Evolutionary conservation across 2,329 filamentous ascomycete species (phyloP).

Genomic region (Teratosphaeria gauchensis): DNA sequence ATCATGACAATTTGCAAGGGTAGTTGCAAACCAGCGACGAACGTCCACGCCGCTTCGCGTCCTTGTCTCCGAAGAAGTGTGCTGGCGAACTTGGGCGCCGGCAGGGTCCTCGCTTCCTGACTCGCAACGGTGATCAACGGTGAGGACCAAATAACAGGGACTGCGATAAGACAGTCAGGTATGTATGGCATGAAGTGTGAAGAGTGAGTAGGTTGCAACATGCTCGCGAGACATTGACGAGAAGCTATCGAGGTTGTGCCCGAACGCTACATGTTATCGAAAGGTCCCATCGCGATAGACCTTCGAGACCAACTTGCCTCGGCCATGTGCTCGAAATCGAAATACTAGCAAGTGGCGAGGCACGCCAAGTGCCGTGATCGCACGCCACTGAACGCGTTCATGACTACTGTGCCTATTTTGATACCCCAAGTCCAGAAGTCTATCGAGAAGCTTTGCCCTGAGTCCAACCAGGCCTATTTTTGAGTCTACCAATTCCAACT

Average conservation of each 20-base stretch:
- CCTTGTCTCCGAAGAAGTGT: not conserved
- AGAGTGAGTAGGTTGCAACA: not conserved
- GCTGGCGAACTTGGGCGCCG: not conserved
- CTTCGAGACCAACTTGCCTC: not conserved
- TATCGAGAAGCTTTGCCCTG: not conserved
- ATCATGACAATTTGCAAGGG: not conserved
- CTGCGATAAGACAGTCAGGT: not conserved
- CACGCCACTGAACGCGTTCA: not conserved
- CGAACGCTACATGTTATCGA: no score
- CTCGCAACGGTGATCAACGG: not conserved
- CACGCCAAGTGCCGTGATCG: not conserved
- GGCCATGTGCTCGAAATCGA: not conserved
- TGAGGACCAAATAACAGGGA: not conserved
- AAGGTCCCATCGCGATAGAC: not conserved
- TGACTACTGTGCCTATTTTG: not conserved
- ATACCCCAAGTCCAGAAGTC: not conserved
- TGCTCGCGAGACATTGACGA: no score
- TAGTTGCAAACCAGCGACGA: not conserved
- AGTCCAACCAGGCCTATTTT: not conserved
- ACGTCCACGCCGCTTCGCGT: not conserved
- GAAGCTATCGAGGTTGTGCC: no score
- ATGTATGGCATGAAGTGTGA: not conserved
- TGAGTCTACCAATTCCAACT: not conserved
- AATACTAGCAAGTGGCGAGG: not conserved
- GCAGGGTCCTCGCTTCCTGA: not conserved